phyloP scores from a whole-genome alignment of 805 yeast genomes.

The Metschnikowia lachancei region DNA sequence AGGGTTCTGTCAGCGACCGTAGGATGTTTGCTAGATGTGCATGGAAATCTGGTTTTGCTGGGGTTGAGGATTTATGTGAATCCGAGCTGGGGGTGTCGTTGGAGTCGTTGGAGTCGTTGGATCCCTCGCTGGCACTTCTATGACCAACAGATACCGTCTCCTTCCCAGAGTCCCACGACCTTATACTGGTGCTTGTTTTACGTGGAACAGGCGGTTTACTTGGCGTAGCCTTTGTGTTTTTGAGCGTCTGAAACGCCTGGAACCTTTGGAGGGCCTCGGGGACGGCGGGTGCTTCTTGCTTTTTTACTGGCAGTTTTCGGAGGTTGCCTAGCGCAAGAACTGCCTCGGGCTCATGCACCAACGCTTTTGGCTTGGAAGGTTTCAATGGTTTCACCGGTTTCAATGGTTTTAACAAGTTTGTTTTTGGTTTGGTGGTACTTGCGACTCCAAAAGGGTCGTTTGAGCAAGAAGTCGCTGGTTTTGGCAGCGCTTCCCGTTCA shows the following conservation, averaged over 20 bases:
- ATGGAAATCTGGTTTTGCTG: conserved; percentile 4
- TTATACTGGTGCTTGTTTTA: too few relatives aligned
- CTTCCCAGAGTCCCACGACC: too few relatives aligned
- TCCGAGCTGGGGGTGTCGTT: background rate
- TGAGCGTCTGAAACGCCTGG: conserved; percentile 16
- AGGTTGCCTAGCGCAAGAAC: conserved; percentile 11
- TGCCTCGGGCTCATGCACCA: conserved; percentile 11
- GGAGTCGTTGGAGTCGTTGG: background rate
- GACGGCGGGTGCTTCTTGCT: conserved; percentile 2
- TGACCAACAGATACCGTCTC: too few relatives aligned
- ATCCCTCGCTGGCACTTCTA: too few relatives aligned
- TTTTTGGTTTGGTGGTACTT: background rate
- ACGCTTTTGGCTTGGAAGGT: conserved; percentile 1
- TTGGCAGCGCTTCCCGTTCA: background rate
- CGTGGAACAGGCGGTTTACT: too few relatives aligned
- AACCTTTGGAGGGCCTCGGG: conserved; percentile 29
- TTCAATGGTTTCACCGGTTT: conserved; percentile 18
- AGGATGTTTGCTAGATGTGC: conserved; percentile 26
- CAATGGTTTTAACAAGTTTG: conserved; percentile 18
- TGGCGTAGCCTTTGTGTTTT: background rate
- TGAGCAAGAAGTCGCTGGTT: background rate
- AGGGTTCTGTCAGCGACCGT: conserved; percentile 30
- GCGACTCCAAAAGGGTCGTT: too few relatives aligned
- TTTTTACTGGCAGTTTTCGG: conserved; percentile 10
- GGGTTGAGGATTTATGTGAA: background rate